Evolutionary conservation across 2,329 filamentous ascomycete genomes (phyloP).

Genomic region (Fusarium sp.): DNA sequence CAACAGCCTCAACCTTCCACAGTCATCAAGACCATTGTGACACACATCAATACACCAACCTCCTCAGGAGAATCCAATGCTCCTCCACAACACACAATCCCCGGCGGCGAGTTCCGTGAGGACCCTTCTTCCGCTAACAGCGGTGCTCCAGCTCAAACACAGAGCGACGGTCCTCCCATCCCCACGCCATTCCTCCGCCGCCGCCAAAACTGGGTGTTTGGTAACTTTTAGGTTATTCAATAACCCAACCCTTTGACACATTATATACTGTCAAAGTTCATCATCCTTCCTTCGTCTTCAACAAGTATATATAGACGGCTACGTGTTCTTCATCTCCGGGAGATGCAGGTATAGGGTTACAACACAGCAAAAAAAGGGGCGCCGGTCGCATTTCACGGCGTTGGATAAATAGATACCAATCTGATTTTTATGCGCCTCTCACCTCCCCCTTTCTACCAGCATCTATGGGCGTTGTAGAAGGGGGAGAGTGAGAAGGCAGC

Average conservation of each 20-base stretch:
- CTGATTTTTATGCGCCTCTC: conserved; percentile 25
- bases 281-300: conserved; percentile 32
- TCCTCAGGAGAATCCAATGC: conserved; percentile 8
- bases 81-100: conserved; percentile 29
- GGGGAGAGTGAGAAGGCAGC: background rate
- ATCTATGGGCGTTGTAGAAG: conserved; percentile 7
- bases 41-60: conserved; percentile 31
- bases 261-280: conserved; percentile 3
- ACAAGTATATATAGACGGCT: conserved; percentile 31
- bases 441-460: background rate
- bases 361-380: conserved; percentile 30
- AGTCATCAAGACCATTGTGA: conserved; percentile 27
- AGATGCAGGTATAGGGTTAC: conserved; percentile 15
- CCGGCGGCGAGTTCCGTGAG: conserved; percentile 43
- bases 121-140: conserved; percentile 23
- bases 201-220: conserved; percentile 45
- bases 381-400: conserved; percentile 46
- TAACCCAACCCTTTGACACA: conserved; percentile 2
- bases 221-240: conserved; percentile 31
- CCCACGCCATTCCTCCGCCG: conserved; percentile 42
- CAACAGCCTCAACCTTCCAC: conserved; percentile 36
- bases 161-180: conserved; percentile 27
- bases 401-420: conserved; percentile 48
- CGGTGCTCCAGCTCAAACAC: conserved; percentile 9
- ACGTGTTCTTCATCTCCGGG: conserved; percentile 13